Conservation (phyloP, 306 rosid genomes). For the Nissolia schottii region DNA sequence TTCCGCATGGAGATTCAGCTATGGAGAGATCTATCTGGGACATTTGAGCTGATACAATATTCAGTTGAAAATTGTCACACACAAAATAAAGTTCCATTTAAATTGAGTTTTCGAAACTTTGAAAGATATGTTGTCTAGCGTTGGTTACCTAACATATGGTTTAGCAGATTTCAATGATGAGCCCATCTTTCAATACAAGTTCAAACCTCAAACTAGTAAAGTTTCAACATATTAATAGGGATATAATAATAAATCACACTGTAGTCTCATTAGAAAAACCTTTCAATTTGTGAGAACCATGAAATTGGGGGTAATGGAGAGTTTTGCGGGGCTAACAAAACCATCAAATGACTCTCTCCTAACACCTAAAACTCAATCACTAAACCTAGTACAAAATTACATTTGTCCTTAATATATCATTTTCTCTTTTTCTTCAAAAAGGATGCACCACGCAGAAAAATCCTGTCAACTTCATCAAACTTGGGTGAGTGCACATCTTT, state of each 20-base stretch:
- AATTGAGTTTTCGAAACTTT: background rate
- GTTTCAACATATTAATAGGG: no score
- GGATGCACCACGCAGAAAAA: constrained; percentile 71
- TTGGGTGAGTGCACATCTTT: constrained; percentile 38
- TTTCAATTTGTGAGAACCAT: no score
- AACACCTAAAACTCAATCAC: background rate
- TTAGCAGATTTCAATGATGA: background rate
- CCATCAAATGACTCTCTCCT: background rate
- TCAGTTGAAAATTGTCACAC: background rate
- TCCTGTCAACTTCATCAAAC: constrained; percentile 75
- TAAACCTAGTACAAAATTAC: background rate
- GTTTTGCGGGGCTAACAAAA: no score
- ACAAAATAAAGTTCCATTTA: background rate
- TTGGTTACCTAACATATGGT: background rate
- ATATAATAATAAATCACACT: no score
- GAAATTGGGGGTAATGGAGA: no score
- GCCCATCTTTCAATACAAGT: background rate
- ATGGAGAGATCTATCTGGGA: constrained; percentile 15
- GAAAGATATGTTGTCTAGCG: background rate
- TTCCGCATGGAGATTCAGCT: constrained; percentile 36
- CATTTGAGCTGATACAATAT: background rate
- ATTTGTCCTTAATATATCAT: constrained; percentile 21
- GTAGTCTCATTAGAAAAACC: no score
- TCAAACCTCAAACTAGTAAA: no score
- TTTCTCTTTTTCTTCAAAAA: constrained; percentile 58